Conservation (phyloP, 345 rosid genomes). For the Populus alba region DNA sequence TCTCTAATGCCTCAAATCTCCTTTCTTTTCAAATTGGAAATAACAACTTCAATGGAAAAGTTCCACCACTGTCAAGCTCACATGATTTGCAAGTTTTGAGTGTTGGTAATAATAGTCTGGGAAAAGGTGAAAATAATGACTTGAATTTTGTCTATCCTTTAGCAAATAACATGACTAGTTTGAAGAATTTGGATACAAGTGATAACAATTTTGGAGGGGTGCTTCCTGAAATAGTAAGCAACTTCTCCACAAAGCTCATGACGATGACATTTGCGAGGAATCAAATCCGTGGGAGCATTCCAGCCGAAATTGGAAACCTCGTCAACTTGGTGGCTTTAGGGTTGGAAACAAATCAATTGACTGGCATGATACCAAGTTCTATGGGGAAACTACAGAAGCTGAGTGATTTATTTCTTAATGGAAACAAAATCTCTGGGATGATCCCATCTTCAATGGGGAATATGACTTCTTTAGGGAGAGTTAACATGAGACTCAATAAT, state of each 20-base stretch:
- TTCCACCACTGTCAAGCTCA: background rate
- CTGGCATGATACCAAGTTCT: conserved; percentile 6
- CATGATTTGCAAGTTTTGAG: background rate
- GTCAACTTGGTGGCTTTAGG: background rate
- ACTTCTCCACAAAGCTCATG: background rate
- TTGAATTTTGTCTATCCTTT: background rate
- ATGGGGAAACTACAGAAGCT: background rate
- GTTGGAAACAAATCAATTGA: background rate
- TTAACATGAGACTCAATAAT: background rate
- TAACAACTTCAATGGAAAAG: conserved; percentile 13
- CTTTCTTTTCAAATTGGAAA: background rate
- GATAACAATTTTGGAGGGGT: background rate
- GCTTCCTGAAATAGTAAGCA: conserved; percentile 9
- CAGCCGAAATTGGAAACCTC: conserved; percentile 3
- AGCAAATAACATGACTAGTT: background rate
- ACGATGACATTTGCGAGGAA: background rate
- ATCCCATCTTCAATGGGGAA: background rate
- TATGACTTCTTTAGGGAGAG: background rate
- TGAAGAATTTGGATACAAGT: background rate
- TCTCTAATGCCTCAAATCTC: conserved; percentile 23
- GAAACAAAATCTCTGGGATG: background rate
- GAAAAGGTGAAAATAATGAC: conserved; percentile 10
- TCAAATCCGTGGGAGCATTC: conserved; percentile 16
- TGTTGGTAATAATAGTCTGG: background rate
- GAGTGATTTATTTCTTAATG: background rate